Base-by-base conservation (phyloP, 495 filamentous ascomycete species). In the Rostrohypoxylon terebratum region DNA sequence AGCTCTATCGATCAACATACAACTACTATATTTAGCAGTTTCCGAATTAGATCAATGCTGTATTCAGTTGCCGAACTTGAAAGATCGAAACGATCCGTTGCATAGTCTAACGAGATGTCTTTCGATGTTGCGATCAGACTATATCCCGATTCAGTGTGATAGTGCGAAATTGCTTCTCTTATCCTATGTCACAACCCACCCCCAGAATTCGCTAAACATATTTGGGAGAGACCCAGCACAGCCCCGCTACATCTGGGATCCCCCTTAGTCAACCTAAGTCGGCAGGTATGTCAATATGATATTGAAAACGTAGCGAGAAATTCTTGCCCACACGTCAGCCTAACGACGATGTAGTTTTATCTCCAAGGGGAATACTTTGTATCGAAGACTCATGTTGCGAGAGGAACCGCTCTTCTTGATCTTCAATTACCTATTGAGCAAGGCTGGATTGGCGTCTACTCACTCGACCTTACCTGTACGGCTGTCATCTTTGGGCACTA, bases 111-210 rank as follows among this genome's bases (percentile, higher is more conserved):
- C 36, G 28, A 34, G 34, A 64, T 33, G 14, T 55, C 36, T 59
- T 31, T 8, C 20, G 20, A 57, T 55, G 34, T 9, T 53, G 18
- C 18, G 55, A 34, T 38, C 9, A 60, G 16, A 48, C 50, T 36
- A 23, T 55, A 54, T 47, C 57, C 66, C 14, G 18, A 68, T 68
- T 47, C 54, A 44, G 63, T 31, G 28, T 59, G 53, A 67, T 67
- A 40, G 42, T 59, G 63, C 63, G 63, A 67, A 67, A 59, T 67
- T 67, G 45, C 63, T 53, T n/a, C 48, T 53, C 9, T 31, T 25
- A 7, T 13, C 4, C 5, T 40, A n/a, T 10, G 9, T 20, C 42
- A 33, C 44, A 14, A 31, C 14, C 31, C 11, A 34, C 44, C 51
- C 51, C 45, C 61, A n/a, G 9, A 28, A 48, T 38, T 67, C 21